Evolutionary conservation across 2,329 filamentous ascomycete species (phyloP).

Genomic region (Arthrobotrys entomopaga): DNA sequence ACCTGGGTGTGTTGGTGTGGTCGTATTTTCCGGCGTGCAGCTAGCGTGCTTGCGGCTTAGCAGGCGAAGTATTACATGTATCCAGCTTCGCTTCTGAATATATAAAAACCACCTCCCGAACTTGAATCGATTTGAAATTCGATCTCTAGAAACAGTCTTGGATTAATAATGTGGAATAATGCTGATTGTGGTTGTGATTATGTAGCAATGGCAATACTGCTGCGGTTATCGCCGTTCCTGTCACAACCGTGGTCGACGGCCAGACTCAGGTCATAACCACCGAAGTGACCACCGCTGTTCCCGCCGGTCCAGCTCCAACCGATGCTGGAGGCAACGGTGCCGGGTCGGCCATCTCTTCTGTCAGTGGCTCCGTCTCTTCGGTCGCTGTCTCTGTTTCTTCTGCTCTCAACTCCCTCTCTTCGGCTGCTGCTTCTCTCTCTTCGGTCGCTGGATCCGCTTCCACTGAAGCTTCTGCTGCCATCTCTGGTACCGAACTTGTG

Average conservation of each 20-base stretch:
- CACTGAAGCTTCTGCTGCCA: conserved; percentile 21
- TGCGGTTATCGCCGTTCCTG: conserved; percentile 33
- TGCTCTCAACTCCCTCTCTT: conserved; percentile 31
- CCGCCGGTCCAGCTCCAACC: background rate
- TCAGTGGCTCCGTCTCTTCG: conserved; percentile 25
- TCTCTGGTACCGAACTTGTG: conserved; percentile 46
- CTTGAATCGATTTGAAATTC: too few relatives aligned
- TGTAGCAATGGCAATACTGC: conserved; percentile 22
- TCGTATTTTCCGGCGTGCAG: background rate
- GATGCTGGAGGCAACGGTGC: background rate
- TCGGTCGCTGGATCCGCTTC: conserved; percentile 27
- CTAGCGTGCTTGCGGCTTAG: background rate
- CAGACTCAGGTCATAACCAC: conserved; percentile 21
- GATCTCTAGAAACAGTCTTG: too few relatives aligned
- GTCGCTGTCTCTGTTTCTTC: conserved; percentile 34
- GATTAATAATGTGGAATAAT: too few relatives aligned
- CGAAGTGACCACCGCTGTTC: conserved; percentile 30
- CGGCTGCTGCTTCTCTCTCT: conserved; percentile 22
- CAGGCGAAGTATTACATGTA: background rate
- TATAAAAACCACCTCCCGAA: too few relatives aligned
- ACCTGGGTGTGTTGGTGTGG: background rate
- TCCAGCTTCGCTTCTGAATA: background rate
- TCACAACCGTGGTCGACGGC: conserved; percentile 39
- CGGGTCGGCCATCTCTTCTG: conserved; percentile 22
- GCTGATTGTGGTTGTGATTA: conserved; percentile 10